phyloP scores from a whole-genome alignment of 1,139 yeast species.

The Debaryomyces subglobosus region DNA sequence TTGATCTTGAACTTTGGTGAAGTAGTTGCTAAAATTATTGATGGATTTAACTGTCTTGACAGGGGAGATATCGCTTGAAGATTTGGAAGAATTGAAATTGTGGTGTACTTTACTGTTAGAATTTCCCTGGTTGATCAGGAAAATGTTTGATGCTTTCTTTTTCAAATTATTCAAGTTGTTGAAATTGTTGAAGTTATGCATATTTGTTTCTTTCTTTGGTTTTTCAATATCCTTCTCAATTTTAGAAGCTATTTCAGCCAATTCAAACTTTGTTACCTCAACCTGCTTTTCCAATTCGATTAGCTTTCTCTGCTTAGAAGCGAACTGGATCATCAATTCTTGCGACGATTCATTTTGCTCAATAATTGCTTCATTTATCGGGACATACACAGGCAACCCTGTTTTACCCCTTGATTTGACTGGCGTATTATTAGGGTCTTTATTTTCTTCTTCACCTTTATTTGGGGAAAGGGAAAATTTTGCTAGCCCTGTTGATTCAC shows the following conservation, averaged over 20 bases:
- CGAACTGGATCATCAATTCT: constrained; percentile 18
- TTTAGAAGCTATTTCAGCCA: constrained; percentile 30
- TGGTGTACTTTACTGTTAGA: constrained; percentile 1
- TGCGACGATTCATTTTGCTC: constrained; percentile 14
- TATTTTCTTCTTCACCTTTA: not conserved
- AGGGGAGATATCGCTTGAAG: constrained; percentile 9
- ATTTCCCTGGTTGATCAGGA: constrained; percentile 14
- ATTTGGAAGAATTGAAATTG: constrained; percentile 10
- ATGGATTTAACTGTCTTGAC: constrained; percentile 1
- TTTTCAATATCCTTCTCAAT: constrained; percentile 17
- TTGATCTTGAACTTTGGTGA: constrained; percentile 15
- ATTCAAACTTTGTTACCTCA: constrained; percentile 28
- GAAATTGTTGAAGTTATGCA: not conserved
- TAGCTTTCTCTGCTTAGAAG: constrained; percentile 28
- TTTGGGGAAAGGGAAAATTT: constrained; percentile 22
- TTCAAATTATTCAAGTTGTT: constrained; percentile 15
- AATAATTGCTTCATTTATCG: constrained; percentile 10
- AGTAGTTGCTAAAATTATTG: constrained; percentile 12
- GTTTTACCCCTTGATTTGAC: constrained; percentile 10
- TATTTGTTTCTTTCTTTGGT: constrained; percentile 6
- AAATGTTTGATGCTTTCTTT: constrained; percentile 27
- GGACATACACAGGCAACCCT: constrained; percentile 21
- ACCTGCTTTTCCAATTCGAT: constrained; percentile 27
- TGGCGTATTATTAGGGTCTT: not conserved
- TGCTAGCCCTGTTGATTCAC: constrained; percentile 25